Evolutionary conservation across 1,139 yeast species (phyloP).

Genomic region (Zygotorulaspora mrakii): DNA sequence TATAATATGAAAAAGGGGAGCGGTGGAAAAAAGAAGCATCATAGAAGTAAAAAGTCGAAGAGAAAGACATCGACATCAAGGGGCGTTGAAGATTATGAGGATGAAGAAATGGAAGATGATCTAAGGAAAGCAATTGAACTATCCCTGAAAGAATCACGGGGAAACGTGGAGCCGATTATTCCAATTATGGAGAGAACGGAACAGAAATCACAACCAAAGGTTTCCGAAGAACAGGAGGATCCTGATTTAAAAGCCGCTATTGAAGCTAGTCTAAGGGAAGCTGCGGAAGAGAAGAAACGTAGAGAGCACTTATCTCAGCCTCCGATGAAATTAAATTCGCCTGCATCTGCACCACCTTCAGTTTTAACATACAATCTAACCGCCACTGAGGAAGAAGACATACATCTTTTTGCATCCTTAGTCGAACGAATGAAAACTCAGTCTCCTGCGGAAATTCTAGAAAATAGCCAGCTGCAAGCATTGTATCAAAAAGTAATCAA

Average conservation of each 20-base stretch:
- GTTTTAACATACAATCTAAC: constrained; percentile 55
- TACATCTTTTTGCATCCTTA: constrained; percentile 64
- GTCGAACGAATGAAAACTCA: constrained; percentile 53
- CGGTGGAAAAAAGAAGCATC: constrained; percentile 31
- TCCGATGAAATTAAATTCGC: too few relatives aligned
- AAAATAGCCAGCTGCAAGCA: constrained; percentile 60
- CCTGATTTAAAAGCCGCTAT: constrained; percentile 92
- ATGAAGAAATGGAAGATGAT: constrained; percentile 56
- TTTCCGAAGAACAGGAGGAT: constrained; percentile 62
- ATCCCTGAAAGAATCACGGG: constrained; percentile 58
- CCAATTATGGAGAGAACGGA: constrained; percentile 20
- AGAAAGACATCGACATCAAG: constrained; percentile 7
- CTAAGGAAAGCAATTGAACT: constrained; percentile 72
- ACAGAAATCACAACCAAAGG: constrained; percentile 10
- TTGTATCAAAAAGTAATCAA: constrained; percentile 61
- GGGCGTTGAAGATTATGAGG: constrained; percentile 38
- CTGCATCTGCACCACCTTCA: constrained; percentile 13
- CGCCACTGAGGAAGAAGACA: constrained; percentile 73
- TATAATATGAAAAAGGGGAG: constrained; percentile 39
- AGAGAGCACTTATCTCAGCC: constrained; percentile 19
- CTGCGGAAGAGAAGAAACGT: constrained; percentile 44
- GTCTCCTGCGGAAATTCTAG: constrained; percentile 51
- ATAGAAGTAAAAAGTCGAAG: constrained; percentile 21
- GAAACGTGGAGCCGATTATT: constrained; percentile 27
- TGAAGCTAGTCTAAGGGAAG: constrained; percentile 82